Conservation (phyloP, 2,329 filamentous ascomycete genomes). For the Phyllosticta citriasiana region DNA sequence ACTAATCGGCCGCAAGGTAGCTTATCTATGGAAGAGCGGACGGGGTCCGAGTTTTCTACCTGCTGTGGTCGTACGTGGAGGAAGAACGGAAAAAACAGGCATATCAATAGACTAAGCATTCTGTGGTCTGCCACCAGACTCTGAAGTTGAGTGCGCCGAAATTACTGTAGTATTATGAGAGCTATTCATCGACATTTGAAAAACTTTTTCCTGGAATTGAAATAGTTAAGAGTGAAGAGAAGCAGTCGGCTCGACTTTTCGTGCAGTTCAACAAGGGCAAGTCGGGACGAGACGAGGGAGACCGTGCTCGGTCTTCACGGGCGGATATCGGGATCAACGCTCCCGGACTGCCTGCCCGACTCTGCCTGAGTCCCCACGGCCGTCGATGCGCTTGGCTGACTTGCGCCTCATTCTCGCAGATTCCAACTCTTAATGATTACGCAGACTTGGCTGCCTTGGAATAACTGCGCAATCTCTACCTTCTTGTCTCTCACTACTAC, state of each 20-base stretch:
- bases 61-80: too few relatives aligned
- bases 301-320: conserved; percentile 2
- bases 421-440: conserved; percentile 9
- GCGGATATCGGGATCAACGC: conserved; percentile 2
- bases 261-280: not conserved
- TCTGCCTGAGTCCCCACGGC: not conserved
- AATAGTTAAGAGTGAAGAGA: not conserved
- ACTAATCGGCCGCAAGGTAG: too few relatives aligned
- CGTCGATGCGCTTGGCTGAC: not conserved
- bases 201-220: too few relatives aligned
- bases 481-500: not conserved
- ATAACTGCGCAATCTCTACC: not conserved
- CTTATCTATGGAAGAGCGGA: too few relatives aligned
- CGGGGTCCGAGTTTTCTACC: too few relatives aligned
- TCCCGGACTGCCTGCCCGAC: not conserved
- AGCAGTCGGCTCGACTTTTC: not conserved
- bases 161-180: too few relatives aligned
- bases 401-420: conserved; percentile 8
- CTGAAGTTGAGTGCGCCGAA: too few relatives aligned
- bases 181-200: too few relatives aligned
- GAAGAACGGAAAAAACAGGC: too few relatives aligned
- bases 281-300: not conserved
- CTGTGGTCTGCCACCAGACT: too few relatives aligned
- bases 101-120: too few relatives aligned
- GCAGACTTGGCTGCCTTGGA: not conserved